phyloP scores from a whole-genome alignment of 768 basidiomycete genomes.

The Lactifluus hygrophoroides region DNA sequence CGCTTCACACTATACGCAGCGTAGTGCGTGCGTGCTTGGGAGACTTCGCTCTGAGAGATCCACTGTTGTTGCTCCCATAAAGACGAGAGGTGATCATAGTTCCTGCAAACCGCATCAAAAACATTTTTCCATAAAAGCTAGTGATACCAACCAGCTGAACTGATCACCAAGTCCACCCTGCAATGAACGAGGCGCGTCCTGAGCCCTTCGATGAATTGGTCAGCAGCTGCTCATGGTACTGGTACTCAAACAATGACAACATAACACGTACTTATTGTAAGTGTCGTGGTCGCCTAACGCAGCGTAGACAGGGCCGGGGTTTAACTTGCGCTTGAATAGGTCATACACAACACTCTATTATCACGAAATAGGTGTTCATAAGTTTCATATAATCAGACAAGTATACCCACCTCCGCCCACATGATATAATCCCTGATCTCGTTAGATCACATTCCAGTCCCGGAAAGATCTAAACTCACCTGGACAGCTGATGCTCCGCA shows the following conservation, averaged over 20 bases:
- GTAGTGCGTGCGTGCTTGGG: conserved; percentile 58
- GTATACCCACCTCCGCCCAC: conserved; percentile 49
- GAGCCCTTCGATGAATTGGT: conserved; percentile 34
- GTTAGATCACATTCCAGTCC: neutral
- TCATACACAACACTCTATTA: conserved; percentile 61
- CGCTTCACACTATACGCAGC: conserved; percentile 64
- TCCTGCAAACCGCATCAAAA: conserved; percentile 35
- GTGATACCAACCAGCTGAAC: conserved; percentile 48
- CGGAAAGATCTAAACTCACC: conserved; percentile 30
- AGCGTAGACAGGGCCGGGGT: conserved; percentile 62
- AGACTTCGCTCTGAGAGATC: conserved; percentile 49
- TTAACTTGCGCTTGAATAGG: conserved; percentile 52
- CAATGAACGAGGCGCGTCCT: conserved; percentile 53
- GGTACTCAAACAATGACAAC: neutral
- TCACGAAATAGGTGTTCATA: neutral
- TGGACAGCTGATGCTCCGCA: conserved; percentile 50
- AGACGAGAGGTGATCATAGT: conserved; percentile 64
- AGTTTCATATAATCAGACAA: neutral
- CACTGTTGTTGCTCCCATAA: conserved; percentile 68
- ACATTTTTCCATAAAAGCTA: neutral
- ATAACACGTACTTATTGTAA: conserved; percentile 46
- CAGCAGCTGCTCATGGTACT: neutral
- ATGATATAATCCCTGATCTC: conserved; percentile 44
- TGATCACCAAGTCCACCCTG: conserved; percentile 47
- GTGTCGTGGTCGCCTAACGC: conserved; percentile 73